These are phyloP conservation scores for Grigorovia humatica DNA, from an alignment of 805 yeast genomes.

Conservation along the genomic window DNA sequence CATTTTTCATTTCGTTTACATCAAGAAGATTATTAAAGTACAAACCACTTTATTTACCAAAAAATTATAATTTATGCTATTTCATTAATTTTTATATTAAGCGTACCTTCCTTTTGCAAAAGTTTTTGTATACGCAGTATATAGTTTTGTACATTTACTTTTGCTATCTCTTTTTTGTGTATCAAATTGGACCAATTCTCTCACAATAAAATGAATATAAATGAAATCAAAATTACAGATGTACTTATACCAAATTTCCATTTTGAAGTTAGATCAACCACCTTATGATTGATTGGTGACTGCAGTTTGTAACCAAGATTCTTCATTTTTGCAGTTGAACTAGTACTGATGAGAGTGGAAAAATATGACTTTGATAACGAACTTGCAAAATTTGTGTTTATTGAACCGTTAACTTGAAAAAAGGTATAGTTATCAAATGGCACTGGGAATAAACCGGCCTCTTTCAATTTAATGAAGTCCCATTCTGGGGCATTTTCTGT, in stretches of 20 bases:
- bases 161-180: not conserved
- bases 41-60: no score
- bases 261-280: not conserved
- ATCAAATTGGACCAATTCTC: not conserved
- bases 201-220: not conserved
- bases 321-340: not conserved
- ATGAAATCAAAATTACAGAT: not conserved
- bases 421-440: slow-evolving; percentile 50
- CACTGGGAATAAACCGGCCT: slow-evolving; percentile 46
- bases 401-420: slow-evolving; percentile 20
- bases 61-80: no score
- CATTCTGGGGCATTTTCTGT: slow-evolving; percentile 59
- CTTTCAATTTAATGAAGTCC: slow-evolving; percentile 47
- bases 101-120: no score
- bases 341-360: not conserved
- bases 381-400: slow-evolving; percentile 7
- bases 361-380: slow-evolving; percentile 7
- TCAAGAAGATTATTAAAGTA: no score
- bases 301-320: not conserved
- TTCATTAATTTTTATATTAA: no score
- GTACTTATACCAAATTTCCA: not conserved
- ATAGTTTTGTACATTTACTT: not conserved
- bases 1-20: no score
- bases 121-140: no score
- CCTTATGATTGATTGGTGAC: not conserved